Evolutionary conservation across 148 eudicot species (phyloP).

Genomic region (Rhododendron griersonianum): DNA sequence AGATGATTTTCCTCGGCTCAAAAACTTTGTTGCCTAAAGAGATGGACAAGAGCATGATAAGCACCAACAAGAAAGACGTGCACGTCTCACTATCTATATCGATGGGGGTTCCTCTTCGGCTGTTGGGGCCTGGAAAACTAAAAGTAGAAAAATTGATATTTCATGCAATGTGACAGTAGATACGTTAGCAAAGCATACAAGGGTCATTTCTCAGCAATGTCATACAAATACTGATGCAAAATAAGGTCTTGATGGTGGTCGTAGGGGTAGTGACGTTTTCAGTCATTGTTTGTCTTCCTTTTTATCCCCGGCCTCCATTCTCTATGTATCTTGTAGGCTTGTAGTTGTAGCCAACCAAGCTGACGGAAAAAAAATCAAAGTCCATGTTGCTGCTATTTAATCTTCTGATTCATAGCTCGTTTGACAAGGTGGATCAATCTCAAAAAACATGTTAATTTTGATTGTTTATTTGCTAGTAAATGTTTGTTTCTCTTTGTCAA

Average conservation of each 20-base stretch:
- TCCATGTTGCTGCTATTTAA: not conserved
- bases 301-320: no score
- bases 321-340: not conserved
- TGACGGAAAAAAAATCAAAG: no score
- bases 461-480: not conserved
- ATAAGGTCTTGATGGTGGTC: no score
- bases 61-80: not conserved
- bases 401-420: not conserved
- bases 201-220: constrained; percentile 8
- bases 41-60: not conserved
- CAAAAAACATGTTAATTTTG: not conserved
- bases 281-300: no score
- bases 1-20: not conserved
- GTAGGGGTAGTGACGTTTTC: no score
- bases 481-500: no score
- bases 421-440: not conserved
- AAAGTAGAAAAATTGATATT: not conserved
- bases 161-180: not conserved
- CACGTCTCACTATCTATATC: not conserved
- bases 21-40: not conserved
- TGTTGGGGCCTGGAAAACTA: not conserved
- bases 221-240: not conserved
- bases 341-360: not conserved
- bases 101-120: not conserved
- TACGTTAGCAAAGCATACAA: not conserved